These are phyloP conservation scores for Shiraia sp. DNA, from an alignment of 2,329 filamentous ascomycete species.

Conservation along the genomic window DNA sequence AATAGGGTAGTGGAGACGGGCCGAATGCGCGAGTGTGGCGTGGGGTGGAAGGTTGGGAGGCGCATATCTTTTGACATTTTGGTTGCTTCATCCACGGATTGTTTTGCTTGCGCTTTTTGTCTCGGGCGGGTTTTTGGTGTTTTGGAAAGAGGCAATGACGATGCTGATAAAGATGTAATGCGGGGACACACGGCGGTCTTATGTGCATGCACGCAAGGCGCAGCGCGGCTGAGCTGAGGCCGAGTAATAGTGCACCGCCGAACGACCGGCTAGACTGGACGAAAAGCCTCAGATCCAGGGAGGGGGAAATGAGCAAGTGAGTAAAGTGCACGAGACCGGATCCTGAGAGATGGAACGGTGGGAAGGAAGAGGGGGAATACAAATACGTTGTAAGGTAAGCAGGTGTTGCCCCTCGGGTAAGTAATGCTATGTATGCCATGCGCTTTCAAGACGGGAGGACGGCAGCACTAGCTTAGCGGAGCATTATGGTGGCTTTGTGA, in stretches of 20 bases:
- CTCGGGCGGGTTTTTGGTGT: not conserved
- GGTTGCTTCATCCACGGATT: not conserved
- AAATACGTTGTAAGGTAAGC: not conserved
- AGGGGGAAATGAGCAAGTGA: too few species aligned
- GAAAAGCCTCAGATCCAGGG: not conserved
- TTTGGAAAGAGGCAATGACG: not conserved
- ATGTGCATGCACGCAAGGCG: slow-evolving; percentile 7
- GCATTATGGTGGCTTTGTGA: slow-evolving; percentile 3
- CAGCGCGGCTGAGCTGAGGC: slow-evolving; percentile 10
- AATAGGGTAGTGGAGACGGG: slow-evolving; percentile 9
- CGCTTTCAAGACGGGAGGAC: slow-evolving; percentile 16
- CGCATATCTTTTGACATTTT: slow-evolving; percentile 1
- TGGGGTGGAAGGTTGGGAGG: not conserved
- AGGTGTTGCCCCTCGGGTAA: slow-evolving; percentile 3
- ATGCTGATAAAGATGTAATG: not conserved
- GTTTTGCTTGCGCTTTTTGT: not conserved
- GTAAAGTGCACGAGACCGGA: too few species aligned
- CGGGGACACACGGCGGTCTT: slow-evolving; percentile 4
- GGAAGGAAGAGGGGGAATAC: not conserved
- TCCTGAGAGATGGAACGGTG: slow-evolving; percentile 1
- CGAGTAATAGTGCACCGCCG: not conserved
- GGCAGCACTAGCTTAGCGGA: slow-evolving; percentile 16
- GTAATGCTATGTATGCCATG: slow-evolving; percentile 12
- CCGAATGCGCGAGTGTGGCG: slow-evolving; percentile 1
- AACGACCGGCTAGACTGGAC: not conserved